Percentiles rank a stretch among this genome's conserved stretches.
phyloP scores from a whole-genome alignment of 1,139 yeast species.

The Suhomyces yuchorum region DNA sequence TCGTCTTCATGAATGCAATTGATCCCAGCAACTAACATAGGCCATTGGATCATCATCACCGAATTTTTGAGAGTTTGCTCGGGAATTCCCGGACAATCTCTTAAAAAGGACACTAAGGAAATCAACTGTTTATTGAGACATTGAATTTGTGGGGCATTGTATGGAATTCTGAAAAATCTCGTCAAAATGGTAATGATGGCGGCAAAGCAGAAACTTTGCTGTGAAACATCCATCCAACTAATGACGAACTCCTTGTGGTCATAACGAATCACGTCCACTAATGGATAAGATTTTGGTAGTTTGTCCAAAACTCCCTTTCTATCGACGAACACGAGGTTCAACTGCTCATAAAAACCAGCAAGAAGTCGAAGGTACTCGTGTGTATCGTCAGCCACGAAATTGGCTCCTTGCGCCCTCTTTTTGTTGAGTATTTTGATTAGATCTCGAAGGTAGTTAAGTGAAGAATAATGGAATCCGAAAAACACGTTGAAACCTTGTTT shows the following conservation, averaged over 20 bases:
- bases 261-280: constrained; percentile 17
- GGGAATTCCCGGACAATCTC: constrained; percentile 15
- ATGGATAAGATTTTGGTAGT: constrained; percentile 13
- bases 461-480: constrained; percentile 20
- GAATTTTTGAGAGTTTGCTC: constrained; percentile 16
- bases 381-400: constrained; percentile 15
- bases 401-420: constrained; percentile 11
- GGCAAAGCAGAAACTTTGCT: constrained; percentile 20
- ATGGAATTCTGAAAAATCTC: constrained; percentile 16
- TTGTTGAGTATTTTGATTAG: constrained; percentile 20
- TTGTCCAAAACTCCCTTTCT: constrained; percentile 12
- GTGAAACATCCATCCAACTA: constrained; percentile 24
- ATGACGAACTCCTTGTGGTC: constrained; percentile 13
- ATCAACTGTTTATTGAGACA: constrained; percentile 15
- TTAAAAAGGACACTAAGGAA: constrained; percentile 15
- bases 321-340: constrained; percentile 13
- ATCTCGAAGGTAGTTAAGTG: constrained; percentile 18
- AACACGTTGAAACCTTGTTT: constrained; percentile 20
- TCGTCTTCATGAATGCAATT: constrained; percentile 18
- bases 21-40: constrained; percentile 23
- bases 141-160: constrained; percentile 21
- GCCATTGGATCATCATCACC: constrained; percentile 26
- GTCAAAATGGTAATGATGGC: constrained; percentile 21
- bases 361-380: constrained; percentile 20
- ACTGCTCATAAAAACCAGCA: constrained; percentile 15